Conservation (phyloP, 2,329 filamentous ascomycete species). For the Diatrype stigma region DNA sequence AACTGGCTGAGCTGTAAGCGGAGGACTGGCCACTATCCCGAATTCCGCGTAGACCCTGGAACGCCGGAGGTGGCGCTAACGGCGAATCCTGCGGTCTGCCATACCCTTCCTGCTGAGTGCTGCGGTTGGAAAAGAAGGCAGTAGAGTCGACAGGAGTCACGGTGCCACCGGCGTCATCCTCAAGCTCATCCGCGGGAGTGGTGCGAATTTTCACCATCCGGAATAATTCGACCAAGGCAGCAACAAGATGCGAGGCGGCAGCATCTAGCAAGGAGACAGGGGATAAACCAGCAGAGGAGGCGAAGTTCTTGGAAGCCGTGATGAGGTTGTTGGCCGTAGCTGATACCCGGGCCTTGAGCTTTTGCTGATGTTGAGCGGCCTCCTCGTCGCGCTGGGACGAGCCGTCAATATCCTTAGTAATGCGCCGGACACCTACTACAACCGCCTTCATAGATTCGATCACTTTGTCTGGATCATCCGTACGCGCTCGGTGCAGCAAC, state of each 20-base stretch:
- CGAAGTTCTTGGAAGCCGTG: conserved; percentile 90
- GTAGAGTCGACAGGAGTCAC: conserved; percentile 63
- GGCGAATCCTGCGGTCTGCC: conserved; percentile 33
- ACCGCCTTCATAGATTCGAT: conserved; percentile 86
- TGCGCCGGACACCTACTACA: conserved; percentile 74
- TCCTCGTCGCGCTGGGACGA: conserved; percentile 51
- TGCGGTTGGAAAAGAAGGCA: conserved; percentile 62
- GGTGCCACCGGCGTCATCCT: conserved; percentile 68
- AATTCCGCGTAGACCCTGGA: conserved; percentile 52
- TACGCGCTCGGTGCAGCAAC: conserved; percentile 71
- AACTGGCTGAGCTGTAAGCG: conserved; percentile 69
- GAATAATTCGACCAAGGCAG: conserved; percentile 80
- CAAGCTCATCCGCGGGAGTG: conserved; percentile 71
- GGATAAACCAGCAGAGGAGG: conserved; percentile 74
- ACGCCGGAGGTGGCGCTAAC: conserved; percentile 49
- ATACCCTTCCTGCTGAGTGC: conserved; percentile 32
- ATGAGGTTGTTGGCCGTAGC: conserved; percentile 93
- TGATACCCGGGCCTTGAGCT: conserved; percentile 79
- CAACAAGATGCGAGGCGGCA: conserved; percentile 83
- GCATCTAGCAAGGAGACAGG: conserved; percentile 93
- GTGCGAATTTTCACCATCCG: conserved; percentile 77
- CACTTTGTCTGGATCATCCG: conserved; percentile 67
- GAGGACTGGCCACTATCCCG: conserved; percentile 66
- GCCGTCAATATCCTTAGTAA: conserved; percentile 75
- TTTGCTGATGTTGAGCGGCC: conserved; percentile 54